These are phyloP conservation scores for Lepiota subincarnata DNA, from an alignment of 768 basidiomycete species.

Conservation along the genomic window DNA sequence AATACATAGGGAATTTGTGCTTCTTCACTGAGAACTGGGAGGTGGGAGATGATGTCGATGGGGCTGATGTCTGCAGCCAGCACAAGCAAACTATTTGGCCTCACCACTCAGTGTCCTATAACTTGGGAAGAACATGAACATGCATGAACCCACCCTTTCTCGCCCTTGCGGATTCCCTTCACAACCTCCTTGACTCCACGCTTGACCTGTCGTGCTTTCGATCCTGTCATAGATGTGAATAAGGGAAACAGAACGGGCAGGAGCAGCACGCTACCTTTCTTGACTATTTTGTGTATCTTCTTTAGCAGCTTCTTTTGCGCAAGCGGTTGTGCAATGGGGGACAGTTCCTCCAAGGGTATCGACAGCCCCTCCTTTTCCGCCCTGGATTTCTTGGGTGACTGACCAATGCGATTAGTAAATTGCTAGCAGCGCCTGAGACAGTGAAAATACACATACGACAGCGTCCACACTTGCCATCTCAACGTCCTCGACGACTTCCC, in stretches of 20 bases:
- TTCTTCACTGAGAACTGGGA: constrained; percentile 93
- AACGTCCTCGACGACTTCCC: constrained; percentile 44
- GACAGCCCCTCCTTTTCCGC: constrained; percentile 60
- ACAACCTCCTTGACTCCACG: constrained; percentile 98
- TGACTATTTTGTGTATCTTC: constrained; percentile 92
- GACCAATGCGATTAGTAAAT: constrained; percentile 13
- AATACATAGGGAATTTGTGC: constrained; percentile 88
- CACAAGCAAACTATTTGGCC: constrained; percentile 63
- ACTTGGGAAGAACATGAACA: not conserved
- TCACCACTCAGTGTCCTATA: constrained; percentile 2
- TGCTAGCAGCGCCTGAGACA: not conserved
- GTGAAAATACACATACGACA: constrained; percentile 21
- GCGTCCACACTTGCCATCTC: constrained; percentile 40
- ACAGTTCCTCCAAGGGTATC: constrained; percentile 76
- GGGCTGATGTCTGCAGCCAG: constrained; percentile 97
- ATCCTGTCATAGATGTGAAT: constrained; percentile 47
- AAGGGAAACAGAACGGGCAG: not conserved
- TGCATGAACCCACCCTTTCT: constrained; percentile 74
- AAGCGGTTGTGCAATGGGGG: constrained; percentile 91
- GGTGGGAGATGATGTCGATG: constrained; percentile 96
- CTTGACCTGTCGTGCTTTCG: constrained; percentile 92
- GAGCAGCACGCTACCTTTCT: constrained; percentile 58
- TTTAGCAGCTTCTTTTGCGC: constrained; percentile 92
- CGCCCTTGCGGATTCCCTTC: constrained; percentile 95
- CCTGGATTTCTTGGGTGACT: constrained; percentile 51